phyloP scores from a whole-genome alignment of 345 rosid genomes.

The Eucalyptus cloeziana region DNA sequence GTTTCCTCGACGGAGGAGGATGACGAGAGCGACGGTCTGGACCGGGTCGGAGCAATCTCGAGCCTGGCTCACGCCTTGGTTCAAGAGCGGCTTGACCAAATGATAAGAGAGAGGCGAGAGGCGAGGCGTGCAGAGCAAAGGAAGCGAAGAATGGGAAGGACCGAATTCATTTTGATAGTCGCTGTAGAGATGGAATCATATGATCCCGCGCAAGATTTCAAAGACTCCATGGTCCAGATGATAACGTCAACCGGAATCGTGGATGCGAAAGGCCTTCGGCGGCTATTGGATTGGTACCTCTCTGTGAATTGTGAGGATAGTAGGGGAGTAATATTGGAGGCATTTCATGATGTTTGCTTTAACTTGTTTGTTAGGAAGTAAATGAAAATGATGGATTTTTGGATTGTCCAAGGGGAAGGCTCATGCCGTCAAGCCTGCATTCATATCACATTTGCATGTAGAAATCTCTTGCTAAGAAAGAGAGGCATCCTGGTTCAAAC shows the following conservation, averaged over 20 bases:
- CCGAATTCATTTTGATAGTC: background rate
- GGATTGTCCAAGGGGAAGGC: background rate
- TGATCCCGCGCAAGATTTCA: background rate
- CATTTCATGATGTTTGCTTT: background rate
- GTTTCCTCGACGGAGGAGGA: background rate
- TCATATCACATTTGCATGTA: background rate
- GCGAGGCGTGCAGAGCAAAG: background rate
- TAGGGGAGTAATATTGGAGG: background rate
- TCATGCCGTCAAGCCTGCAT: background rate
- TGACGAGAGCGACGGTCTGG: background rate
- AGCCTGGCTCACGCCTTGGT: background rate
- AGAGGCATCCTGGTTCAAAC: background rate
- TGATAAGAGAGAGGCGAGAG: background rate
- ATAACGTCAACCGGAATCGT: background rate
- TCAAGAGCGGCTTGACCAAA: background rate
- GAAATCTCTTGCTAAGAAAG: background rate
- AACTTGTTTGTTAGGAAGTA: constrained; percentile 8
- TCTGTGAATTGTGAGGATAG: background rate
- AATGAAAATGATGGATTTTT: constrained; percentile 11
- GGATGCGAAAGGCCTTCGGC: background rate
- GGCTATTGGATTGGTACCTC: background rate
- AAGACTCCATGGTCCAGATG: background rate
- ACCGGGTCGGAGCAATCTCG: background rate
- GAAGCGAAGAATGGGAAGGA: background rate
- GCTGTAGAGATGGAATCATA: background rate